phyloP scores from a whole-genome alignment of 2,329 filamentous ascomycete species.

The Delphinella strobiligena region DNA sequence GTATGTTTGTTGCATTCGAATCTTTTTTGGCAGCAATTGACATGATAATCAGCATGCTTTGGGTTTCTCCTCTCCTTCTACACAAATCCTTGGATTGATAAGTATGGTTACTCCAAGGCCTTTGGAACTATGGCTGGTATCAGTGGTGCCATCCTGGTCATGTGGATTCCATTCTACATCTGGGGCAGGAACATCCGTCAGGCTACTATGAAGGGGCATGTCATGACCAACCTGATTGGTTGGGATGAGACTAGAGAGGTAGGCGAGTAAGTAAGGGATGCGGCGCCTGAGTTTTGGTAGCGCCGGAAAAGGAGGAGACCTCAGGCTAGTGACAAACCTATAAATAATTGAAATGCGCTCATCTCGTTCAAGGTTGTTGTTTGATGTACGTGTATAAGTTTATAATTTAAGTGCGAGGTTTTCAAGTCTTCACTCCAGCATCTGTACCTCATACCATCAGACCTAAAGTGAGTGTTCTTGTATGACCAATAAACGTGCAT shows the following conservation, averaged over 20 bases:
- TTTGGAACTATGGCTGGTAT: conserved; percentile 49
- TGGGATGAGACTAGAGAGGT: conserved; percentile 9
- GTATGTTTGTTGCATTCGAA: conserved; percentile 2
- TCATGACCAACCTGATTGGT: conserved; percentile 13
- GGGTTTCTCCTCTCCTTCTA: conserved; percentile 50
- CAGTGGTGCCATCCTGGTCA: conserved; percentile 32
- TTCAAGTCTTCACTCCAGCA: too few relatives aligned
- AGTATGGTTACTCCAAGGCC: conserved; percentile 38
- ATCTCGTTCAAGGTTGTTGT: too few relatives aligned
- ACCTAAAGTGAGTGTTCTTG: too few relatives aligned
- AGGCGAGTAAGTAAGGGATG: conserved; percentile 3
- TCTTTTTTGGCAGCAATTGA: background rate
- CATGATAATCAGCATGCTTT: conserved; percentile 33
- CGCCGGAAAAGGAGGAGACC: too few relatives aligned
- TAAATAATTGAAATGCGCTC: too few relatives aligned
- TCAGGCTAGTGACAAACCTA: too few relatives aligned
- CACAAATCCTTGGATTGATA: conserved; percentile 45
- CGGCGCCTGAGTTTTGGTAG: too few relatives aligned
- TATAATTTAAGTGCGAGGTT: too few relatives aligned
- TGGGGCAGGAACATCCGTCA: conserved; percentile 40
- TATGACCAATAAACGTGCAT: too few relatives aligned
- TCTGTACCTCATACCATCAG: too few relatives aligned
- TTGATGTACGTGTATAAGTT: too few relatives aligned
- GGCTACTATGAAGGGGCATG: conserved; percentile 36
- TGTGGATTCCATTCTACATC: conserved; percentile 40